Evolutionary conservation across 2,329 filamentous ascomycete species (phyloP).

Genomic region (Ceratocystis eucalypticola): DNA sequence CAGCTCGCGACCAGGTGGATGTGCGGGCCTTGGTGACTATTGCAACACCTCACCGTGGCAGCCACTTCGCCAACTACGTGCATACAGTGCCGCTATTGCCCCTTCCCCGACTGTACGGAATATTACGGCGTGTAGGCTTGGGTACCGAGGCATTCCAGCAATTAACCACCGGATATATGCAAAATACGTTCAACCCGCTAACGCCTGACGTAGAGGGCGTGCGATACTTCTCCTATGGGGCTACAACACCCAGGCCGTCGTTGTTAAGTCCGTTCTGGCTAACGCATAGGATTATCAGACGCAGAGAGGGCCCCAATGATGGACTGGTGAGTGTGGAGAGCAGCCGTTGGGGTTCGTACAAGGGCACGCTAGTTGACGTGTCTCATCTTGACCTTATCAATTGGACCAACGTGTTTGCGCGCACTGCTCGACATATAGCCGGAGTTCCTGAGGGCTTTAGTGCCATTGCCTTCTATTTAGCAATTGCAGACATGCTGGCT

Average conservation of each 20-base stretch:
- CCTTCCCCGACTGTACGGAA: slow-evolving; percentile 41
- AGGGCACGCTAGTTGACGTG: slow-evolving; percentile 47
- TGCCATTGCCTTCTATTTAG: slow-evolving; percentile 53
- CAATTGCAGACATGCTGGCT: slow-evolving; percentile 56
- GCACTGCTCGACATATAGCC: slow-evolving; percentile 38
- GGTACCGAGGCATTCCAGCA: slow-evolving; percentile 48
- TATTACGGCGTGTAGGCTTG: slow-evolving; percentile 38
- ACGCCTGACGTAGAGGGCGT: slow-evolving; percentile 41
- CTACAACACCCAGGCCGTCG: slow-evolving; percentile 38
- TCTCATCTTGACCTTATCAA: slow-evolving; percentile 55
- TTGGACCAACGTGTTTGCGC: slow-evolving; percentile 49
- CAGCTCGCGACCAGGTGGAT: slow-evolving; percentile 28
- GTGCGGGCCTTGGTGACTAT: slow-evolving; percentile 42
- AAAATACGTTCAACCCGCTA: slow-evolving; percentile 42
- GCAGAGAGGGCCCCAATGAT: slow-evolving; percentile 47
- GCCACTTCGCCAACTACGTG: slow-evolving; percentile 41
- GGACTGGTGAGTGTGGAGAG: slow-evolving; percentile 54
- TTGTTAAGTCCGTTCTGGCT: slow-evolving; percentile 50
- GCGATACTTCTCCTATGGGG: slow-evolving; percentile 50
- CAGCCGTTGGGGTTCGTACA: slow-evolving; percentile 48
- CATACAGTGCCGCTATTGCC: slow-evolving; percentile 31
- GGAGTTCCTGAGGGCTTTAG: slow-evolving; percentile 48
- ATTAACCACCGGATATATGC: slow-evolving; percentile 46
- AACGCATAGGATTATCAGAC: slow-evolving; percentile 37
- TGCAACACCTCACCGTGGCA: slow-evolving; percentile 43